Percentiles rank a stretch among this genome's conserved stretches.
Conservation (phyloP, 768 basidiomycete species). For the Mycena olivaceomarginata region DNA sequence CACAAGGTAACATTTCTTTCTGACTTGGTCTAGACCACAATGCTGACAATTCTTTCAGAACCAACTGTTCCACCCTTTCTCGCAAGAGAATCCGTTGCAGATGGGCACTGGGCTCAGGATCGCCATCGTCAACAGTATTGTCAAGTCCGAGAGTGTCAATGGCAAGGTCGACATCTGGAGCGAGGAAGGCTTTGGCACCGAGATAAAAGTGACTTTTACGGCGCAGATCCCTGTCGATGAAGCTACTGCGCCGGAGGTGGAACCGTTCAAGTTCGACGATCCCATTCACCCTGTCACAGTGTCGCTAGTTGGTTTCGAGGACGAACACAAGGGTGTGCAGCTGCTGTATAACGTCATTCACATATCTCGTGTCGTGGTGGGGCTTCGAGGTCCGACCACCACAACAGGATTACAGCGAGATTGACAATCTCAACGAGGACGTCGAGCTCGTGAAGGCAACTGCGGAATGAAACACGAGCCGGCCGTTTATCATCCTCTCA, state of each 20-base stretch:
- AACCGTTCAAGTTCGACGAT: constrained; percentile 67
- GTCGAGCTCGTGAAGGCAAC: constrained; percentile 75
- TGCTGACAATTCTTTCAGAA: constrained; percentile 69
- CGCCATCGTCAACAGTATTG: constrained; percentile 96
- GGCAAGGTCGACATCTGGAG: constrained; percentile 97
- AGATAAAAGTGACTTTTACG: constrained; percentile 90
- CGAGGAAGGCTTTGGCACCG: constrained; percentile 92
- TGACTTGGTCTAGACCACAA: constrained; percentile 3
- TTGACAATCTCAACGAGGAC: constrained; percentile 91
- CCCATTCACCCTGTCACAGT: constrained; percentile 68
- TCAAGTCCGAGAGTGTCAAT: constrained; percentile 88
- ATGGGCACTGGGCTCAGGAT: constrained; percentile 95
- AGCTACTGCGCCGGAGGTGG: constrained; percentile 60
- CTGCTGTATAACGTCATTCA: constrained; percentile 78
- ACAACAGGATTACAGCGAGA: constrained; percentile 74
- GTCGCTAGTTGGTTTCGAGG: constrained; percentile 84
- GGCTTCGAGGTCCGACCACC: constrained; percentile 71
- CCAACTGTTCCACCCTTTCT: constrained; percentile 97
- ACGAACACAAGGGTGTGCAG: constrained; percentile 77
- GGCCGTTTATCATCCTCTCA: constrained; percentile 87
- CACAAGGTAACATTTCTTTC: constrained; percentile 74
- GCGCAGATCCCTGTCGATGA: constrained; percentile 74
- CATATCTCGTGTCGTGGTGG: constrained; percentile 88
- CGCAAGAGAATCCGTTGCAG: constrained; percentile 96
- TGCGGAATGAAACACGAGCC: constrained; percentile 70